phyloP scores from a whole-genome alignment of 1,139 yeast genomes.

The Geotrichum candidum region DNA sequence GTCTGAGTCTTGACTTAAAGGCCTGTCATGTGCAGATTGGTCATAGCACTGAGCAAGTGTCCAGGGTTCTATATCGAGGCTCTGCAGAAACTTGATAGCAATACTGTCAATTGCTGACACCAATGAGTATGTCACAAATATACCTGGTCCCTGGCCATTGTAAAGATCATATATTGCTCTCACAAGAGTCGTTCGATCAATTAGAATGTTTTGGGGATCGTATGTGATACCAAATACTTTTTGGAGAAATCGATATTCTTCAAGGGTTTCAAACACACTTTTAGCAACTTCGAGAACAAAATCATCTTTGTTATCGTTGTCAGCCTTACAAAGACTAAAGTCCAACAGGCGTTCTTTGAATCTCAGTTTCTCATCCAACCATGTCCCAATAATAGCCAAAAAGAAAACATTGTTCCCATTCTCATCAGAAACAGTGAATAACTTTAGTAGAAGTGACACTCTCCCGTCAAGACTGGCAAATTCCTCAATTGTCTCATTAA shows the following conservation, averaged over 20 bases:
- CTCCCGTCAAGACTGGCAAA: not conserved
- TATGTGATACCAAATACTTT: not conserved
- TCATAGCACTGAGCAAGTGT: not conserved
- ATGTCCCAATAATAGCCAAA: constrained; percentile 1
- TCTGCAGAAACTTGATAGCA: not conserved
- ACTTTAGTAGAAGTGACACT: not conserved
- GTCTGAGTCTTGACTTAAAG: not conserved
- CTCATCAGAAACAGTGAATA: not conserved
- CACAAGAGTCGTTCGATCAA: not conserved
- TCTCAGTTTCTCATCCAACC: constrained; percentile 2
- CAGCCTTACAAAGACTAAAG: not conserved
- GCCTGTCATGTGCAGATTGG: not conserved
- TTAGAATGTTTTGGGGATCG: not conserved
- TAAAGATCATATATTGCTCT: not conserved
- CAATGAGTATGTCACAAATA: constrained; percentile 1
- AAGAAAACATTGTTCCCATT: not conserved
- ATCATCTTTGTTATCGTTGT: not conserved
- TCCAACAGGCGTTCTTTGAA: constrained; percentile 3
- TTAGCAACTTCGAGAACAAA: not conserved
- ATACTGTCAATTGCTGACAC: constrained; percentile 2
- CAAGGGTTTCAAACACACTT: not conserved
- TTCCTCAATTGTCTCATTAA: not conserved
- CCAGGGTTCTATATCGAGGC: not conserved
- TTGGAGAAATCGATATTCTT: not conserved
- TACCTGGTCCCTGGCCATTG: not conserved